Base-by-base conservation (phyloP, 192 early-diverging fungal species). In the Mortierella claussenii region DNA sequence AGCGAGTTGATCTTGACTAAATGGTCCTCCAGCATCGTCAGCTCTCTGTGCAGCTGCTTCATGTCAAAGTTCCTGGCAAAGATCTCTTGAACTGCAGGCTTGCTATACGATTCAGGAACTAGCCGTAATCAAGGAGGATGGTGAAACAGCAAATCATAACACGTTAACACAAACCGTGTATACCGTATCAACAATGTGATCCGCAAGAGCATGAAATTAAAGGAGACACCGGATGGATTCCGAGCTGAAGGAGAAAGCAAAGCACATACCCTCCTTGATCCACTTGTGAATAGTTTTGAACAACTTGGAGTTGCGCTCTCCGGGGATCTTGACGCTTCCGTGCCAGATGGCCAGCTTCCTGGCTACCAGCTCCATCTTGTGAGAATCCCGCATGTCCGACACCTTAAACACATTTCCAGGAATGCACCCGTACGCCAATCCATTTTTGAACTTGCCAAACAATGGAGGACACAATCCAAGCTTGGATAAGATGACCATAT, bases 361-460 rank as follows among this genome's bases (percentile, higher is more conserved):
- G 26, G 97, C 95, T 42, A 97, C 90, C 53, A 96, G 87, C 12
- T 78, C 55, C 21, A 91, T 89, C 78, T 89, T 92, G 71, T 88
- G 82, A 6, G 83, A 79, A 63, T 90, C 85, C 17, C 89, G 68
- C 92, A 98, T 92, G 40, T 95, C 90, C 2, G 87, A 80, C 21
- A 90, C 88, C 51, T 83, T 80, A 60, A 90, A 89, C 0, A 92
- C 89, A 11, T 80, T 80, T 5, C 96, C 94, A 10, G 87, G 81
- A 24, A 96, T 87, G 56, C 80, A 98, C 3, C 97, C 97, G 78
- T 98, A 97, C 23, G 96, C 89, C 2, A 98, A 69, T 6, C 97
- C 97, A 80, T 97, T 97, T n/a, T 83, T 74, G 78, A 98, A 97
- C 26, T 90, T 86, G 20, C 90, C 95, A 73, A 95, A 92, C 0